phyloP scores from a whole-genome alignment of 441 rosid genomes.

The Populus hybrid region DNA sequence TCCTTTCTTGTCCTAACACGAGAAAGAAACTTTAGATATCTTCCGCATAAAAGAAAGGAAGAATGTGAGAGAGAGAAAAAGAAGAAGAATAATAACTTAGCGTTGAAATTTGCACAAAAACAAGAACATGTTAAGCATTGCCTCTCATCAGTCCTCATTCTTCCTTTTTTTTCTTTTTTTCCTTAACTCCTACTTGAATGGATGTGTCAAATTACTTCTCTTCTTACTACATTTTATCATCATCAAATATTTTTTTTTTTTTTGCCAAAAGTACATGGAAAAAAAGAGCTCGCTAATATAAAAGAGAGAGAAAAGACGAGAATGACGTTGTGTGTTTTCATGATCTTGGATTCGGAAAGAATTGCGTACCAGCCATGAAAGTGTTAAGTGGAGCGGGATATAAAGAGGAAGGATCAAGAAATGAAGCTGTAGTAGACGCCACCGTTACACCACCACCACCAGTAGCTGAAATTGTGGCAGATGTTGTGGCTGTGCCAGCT shows the following conservation, averaged over 20 bases:
- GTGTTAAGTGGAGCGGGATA: constrained; percentile 62
- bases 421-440: constrained; percentile 31
- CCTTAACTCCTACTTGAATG: constrained; percentile 23
- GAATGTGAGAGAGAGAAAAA: neutral
- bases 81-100: constrained; percentile 5
- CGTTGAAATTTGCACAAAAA: constrained; percentile 24
- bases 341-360: constrained; percentile 64
- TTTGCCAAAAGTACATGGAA: constrained; percentile 6
- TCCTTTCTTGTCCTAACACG: constrained; percentile 13
- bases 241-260: constrained; percentile 6
- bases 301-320: constrained; percentile 7
- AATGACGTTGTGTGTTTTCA: constrained; percentile 14
- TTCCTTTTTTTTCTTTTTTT: neutral
- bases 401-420: constrained; percentile 50
- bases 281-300: neutral
- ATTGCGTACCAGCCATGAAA: constrained; percentile 84
- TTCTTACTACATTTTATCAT: constrained; percentile 13
- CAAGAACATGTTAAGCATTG: constrained; percentile 18
- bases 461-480: constrained; percentile 26
- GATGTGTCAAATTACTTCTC: constrained; percentile 20
- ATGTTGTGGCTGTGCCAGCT: constrained; percentile 29
- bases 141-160: constrained; percentile 1
- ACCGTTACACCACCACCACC: constrained; percentile 31
- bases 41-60: neutral
- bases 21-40: constrained; percentile 13